Evolutionary conservation across 768 basidiomycete species (phyloP).

Genomic region (Mycena vitilis): DNA sequence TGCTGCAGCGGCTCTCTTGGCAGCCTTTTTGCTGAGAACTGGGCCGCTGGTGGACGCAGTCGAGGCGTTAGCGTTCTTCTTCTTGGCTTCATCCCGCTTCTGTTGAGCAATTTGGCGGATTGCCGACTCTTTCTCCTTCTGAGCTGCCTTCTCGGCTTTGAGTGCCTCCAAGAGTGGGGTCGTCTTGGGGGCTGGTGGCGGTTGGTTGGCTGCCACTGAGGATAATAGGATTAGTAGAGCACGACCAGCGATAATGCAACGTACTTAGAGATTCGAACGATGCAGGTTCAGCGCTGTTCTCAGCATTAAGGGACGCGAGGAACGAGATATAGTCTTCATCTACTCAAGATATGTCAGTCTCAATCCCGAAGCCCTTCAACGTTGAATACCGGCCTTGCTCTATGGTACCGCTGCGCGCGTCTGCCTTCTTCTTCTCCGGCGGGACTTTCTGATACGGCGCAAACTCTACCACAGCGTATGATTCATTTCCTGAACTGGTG

Average conservation of each 20-base stretch:
- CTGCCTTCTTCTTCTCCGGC: constrained; percentile 77
- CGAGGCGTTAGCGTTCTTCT: constrained; percentile 44
- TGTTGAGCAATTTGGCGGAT: constrained; percentile 80
- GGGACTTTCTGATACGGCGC: constrained; percentile 93
- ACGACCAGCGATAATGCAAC: constrained; percentile 33
- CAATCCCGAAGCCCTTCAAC: not conserved
- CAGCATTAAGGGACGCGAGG: constrained; percentile 73
- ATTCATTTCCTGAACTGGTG: constrained; percentile 80
- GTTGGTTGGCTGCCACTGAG: constrained; percentile 74
- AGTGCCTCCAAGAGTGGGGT: constrained; percentile 95
- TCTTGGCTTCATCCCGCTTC: constrained; percentile 59
- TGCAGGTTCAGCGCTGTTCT: constrained; percentile 62
- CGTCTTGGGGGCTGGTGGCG: constrained; percentile 74
- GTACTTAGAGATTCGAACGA: constrained; percentile 74
- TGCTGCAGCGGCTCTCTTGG: constrained; percentile 44
- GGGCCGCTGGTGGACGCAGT: constrained; percentile 32
- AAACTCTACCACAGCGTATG: constrained; percentile 91
- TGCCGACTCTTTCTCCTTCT: constrained; percentile 80
- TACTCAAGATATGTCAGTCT: constrained; percentile 43
- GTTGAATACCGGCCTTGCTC: constrained; percentile 73
- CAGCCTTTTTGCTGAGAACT: constrained; percentile 48
- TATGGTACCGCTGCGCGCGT: constrained; percentile 87
- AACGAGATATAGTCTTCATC: constrained; percentile 90
- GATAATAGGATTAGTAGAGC: constrained; percentile 7
- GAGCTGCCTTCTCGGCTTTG: constrained; percentile 81